phyloP scores from a whole-genome alignment of 2,329 filamentous ascomycete species.

The Chaetomiaceae sp. region DNA sequence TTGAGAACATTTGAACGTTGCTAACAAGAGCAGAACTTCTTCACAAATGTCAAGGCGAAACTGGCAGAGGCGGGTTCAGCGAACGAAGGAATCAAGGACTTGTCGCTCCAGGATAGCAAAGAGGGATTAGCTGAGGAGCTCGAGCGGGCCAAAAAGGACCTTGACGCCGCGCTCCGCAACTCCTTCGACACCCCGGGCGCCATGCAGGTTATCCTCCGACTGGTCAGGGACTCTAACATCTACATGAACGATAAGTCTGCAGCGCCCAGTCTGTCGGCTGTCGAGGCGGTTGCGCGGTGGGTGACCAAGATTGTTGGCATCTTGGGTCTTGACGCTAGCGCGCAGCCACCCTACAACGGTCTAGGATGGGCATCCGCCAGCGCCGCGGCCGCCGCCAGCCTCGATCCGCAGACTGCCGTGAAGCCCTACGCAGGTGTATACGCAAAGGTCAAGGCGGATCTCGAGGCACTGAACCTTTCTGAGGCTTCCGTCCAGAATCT shows the following conservation, averaged over 20 bases:
- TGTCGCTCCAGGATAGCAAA: conserved; percentile 25
- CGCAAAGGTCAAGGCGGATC: conserved; percentile 43
- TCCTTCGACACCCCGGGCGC: conserved; percentile 83
- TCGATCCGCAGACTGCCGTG: conserved; percentile 25
- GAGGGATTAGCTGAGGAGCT: conserved; percentile 27
- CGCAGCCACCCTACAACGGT: conserved; percentile 50
- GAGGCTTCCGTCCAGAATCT: conserved; percentile 43
- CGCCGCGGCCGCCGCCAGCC: conserved; percentile 32
- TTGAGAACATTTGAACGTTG: background rate
- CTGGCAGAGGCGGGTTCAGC: conserved; percentile 29
- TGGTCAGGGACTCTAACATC: conserved; percentile 74
- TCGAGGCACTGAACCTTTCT: conserved; percentile 45
- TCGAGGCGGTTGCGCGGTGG: conserved; percentile 65
- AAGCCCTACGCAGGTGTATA: conserved; percentile 42
- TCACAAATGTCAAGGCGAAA: conserved; percentile 37
- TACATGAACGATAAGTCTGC: conserved; percentile 43
- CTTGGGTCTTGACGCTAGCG: conserved; percentile 70
- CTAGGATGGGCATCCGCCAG: conserved; percentile 51
- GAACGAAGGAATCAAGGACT: conserved; percentile 22
- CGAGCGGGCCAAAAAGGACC: conserved; percentile 51
- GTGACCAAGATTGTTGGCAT: conserved; percentile 79
- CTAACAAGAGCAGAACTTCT: conserved; percentile 36
- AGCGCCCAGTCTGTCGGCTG: conserved; percentile 41
- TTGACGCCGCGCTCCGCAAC: conserved; percentile 63
- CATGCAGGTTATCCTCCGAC: conserved; percentile 71